These are phyloP conservation scores for Aspergillus quadricinctus DNA, from an alignment of 2,329 filamentous ascomycete genomes.

Conservation along the genomic window DNA sequence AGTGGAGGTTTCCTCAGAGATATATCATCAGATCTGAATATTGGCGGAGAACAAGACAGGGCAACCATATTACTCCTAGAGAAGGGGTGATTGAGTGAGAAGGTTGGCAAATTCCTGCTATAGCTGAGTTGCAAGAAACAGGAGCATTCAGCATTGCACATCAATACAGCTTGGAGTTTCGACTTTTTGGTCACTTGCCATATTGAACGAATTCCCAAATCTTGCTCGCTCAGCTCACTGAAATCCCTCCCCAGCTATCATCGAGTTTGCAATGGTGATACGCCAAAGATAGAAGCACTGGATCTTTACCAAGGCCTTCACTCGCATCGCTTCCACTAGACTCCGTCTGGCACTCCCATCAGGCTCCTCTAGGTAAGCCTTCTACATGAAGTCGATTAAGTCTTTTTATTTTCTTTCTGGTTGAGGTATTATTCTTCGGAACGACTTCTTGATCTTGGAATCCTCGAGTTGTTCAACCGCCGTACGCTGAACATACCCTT, in stretches of 20 bases:
- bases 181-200: not conserved
- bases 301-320: not conserved
- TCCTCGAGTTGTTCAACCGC: not conserved
- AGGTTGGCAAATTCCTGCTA: not conserved
- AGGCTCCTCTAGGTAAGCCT: not conserved
- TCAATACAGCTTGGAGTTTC: not conserved
- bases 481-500: not conserved
- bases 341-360: not conserved
- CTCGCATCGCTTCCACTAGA: not conserved
- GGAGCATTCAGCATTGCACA: not conserved
- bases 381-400: not conserved
- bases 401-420: not conserved
- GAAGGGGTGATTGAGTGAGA: not conserved
- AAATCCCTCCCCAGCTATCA: not conserved
- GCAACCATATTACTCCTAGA: not conserved
- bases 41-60: not conserved
- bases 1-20: not conserved
- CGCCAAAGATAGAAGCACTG: not conserved
- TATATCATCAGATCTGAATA: not conserved
- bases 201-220: not conserved
- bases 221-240: not conserved
- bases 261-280: not conserved
- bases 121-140: not conserved
- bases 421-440: not conserved
- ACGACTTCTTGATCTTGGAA: not conserved